These are phyloP conservation scores for Bullera alba DNA, from an alignment of 768 basidiomycete genomes.

Conservation along the genomic window DNA sequence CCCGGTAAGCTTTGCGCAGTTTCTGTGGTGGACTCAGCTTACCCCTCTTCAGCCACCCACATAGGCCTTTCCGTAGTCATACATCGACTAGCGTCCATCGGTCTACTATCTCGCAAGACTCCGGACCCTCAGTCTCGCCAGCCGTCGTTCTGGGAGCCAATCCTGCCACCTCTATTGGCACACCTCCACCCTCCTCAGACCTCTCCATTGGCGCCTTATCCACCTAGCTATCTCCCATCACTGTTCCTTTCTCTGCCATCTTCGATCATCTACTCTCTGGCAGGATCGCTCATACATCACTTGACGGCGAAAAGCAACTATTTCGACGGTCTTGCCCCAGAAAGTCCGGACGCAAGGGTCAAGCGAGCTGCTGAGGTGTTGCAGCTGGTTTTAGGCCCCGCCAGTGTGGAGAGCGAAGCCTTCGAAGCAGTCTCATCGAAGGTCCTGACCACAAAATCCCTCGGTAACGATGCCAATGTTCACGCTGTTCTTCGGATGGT, in stretches of 20 bases:
- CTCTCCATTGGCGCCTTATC: conserved; percentile 19
- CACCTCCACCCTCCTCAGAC: conserved; percentile 47
- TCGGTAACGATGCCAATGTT: not conserved
- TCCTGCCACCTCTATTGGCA: conserved; percentile 45
- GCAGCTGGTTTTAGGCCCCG: conserved; percentile 50
- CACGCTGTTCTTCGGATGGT: not conserved
- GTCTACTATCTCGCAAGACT: conserved; percentile 14
- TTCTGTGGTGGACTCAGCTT: too few relatives aligned
- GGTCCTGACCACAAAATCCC: conserved; percentile 54
- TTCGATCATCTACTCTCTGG: conserved; percentile 53
- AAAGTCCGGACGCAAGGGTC: conserved; percentile 49
- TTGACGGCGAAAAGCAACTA: conserved; percentile 13
- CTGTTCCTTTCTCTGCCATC: conserved; percentile 48
- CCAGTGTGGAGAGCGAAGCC: conserved; percentile 42
- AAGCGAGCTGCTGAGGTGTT: conserved; percentile 58
- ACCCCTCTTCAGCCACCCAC: too few relatives aligned
- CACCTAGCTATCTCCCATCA: conserved; percentile 18
- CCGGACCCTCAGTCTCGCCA: conserved; percentile 24
- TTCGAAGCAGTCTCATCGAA: conserved; percentile 22
- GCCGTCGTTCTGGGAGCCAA: conserved; percentile 55
- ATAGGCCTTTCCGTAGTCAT: conserved; percentile 16
- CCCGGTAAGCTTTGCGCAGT: conserved; percentile 12
- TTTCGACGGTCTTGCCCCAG: not conserved
- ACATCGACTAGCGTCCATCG: conserved; percentile 47
- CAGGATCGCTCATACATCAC: conserved; percentile 44